A percentile compares a stretch with the other conserved stretches of the same genome.
Evolutionary conservation across 495 filamentous ascomycete species (phyloP).

Genomic region (Choiromyces venosus): DNA sequence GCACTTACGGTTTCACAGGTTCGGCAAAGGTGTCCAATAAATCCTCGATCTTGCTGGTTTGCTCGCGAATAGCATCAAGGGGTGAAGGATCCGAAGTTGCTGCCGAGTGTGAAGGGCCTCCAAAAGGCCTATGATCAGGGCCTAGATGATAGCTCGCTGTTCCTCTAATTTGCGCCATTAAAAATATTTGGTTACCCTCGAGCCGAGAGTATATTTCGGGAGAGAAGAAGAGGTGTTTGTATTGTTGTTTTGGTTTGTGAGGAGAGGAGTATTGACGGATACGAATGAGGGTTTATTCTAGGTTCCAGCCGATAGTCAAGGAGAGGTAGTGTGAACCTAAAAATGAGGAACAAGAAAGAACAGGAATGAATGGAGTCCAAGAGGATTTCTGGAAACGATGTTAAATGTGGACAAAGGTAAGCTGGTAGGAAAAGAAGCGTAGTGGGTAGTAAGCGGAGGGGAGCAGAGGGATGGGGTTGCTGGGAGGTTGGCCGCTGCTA

Average conservation of each 20-base stretch:
- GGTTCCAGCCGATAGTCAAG: constrained; percentile 26
- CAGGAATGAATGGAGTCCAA: constrained; percentile 18
- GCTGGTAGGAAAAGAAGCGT: not conserved
- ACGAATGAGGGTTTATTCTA: constrained; percentile 7
- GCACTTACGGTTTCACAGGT: constrained; percentile 89
- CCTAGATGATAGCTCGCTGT: constrained; percentile 94
- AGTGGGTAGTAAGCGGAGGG: not conserved
- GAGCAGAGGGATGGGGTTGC: constrained; percentile 19
- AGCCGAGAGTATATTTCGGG: not conserved
- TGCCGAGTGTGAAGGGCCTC: constrained; percentile 43
- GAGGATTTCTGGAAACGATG: constrained; percentile 1
- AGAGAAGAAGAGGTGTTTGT: not conserved
- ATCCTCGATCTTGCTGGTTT: constrained; percentile 98
- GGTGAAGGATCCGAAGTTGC: constrained; percentile 50
- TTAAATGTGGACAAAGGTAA: not conserved
- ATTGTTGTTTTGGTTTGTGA: constrained; percentile 1
- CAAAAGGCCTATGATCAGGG: constrained; percentile 65
- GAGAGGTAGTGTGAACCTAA: constrained; percentile 24
- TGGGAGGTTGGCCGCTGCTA: constrained; percentile 23
- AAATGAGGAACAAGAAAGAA: constrained; percentile 22
- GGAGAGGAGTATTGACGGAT: not conserved
- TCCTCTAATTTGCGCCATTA: constrained; percentile 93
- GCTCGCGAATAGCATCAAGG: constrained; percentile 82
- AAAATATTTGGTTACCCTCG: constrained; percentile 23
- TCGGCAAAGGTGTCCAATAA: constrained; percentile 81